Percentiles rank a stretch among this genome's conserved stretches.
Evolutionary conservation across 352 stramenopile species (phyloP).

Genomic region (Aphanomyces cochlioides): DNA sequence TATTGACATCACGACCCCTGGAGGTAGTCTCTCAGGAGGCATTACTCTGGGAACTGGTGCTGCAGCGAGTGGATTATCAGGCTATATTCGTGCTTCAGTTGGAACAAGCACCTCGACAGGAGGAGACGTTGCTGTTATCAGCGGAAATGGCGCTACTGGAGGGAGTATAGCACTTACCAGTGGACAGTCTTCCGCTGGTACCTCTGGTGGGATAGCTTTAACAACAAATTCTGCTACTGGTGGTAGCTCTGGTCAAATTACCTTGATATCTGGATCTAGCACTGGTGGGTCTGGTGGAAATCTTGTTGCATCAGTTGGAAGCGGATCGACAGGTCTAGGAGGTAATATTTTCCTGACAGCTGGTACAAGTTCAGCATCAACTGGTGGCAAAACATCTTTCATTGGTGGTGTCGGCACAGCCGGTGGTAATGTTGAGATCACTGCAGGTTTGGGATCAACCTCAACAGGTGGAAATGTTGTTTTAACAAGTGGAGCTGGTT

Average conservation of each 20-base stretch:
- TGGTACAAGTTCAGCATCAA: constrained; percentile 7
- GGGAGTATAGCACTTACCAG: constrained; percentile 33
- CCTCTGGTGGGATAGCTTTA: not conserved
- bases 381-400: not conserved
- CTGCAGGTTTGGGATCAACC: constrained; percentile 3
- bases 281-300: constrained; percentile 15
- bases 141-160: constrained; percentile 36
- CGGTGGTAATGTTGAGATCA: constrained; percentile 14
- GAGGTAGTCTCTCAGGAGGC: not conserved
- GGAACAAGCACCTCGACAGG: constrained; percentile 9
- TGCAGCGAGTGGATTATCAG: not conserved
- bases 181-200: not conserved
- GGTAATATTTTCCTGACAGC: not conserved
- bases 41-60: not conserved
- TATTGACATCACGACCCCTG: constrained; percentile 6
- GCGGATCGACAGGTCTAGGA: not conserved
- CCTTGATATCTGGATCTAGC: constrained; percentile 1
- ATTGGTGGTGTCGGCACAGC: constrained; percentile 6
- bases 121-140: constrained; percentile 28
- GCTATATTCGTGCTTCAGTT: constrained; percentile 8
- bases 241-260: constrained; percentile 12
- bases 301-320: constrained; percentile 12
- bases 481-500: constrained; percentile 8
- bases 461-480: constrained; percentile 1
- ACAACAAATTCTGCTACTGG: not conserved